Base-by-base conservation (phyloP, 441 rosid genomes). In the Pelargonium australe region DNA sequence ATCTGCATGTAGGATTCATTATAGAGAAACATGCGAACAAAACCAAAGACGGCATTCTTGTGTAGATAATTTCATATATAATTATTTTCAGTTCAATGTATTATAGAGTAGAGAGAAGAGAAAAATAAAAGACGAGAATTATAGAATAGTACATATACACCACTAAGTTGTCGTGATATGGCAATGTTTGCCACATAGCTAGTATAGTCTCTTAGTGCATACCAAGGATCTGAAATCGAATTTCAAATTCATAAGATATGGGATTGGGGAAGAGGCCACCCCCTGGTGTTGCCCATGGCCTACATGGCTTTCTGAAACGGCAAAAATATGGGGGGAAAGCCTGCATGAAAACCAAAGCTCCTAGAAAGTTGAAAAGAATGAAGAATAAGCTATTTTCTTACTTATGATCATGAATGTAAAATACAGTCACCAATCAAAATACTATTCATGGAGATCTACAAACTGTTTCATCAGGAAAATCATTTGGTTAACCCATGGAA, bases 1-100 rank as follows among this genome's bases (percentile, higher is more conserved):
- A 85, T 73, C 84, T 91, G 70, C 86, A 84, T 67, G 84, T 89
- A 67, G 89, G 97, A 53, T 82, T 85, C 65, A 75, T 89, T 80
- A 77, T 41, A 73, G 75, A 79, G 70, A 82, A 73, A 75, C 75
- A 58, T n/a, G 67, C 13, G 44, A 63, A 67, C 71, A 74, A 79
- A 61, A 74, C 51, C 19, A 83, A 5, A 34, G 40, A 34, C 0
- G 40, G 5, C 6, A 34, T 34, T 34, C 7, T 34, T 34, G 40
- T 83, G 69, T 87, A 82, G 73, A 75, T 70, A 23, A 28, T 28
- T 68, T 69, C 57, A 70, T 67, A 65, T 57, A 67, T 55, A 67
- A 20, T 68, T 44, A 2, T 53, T 65, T 40, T 68, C 23, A 60
- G 20, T 41, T 63, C 41, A 57, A 6, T 70, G 58, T 47, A 70